These are phyloP conservation scores for Achlya hypogyna DNA, from an alignment of 352 stramenopile genomes.

Conservation along the genomic window DNA sequence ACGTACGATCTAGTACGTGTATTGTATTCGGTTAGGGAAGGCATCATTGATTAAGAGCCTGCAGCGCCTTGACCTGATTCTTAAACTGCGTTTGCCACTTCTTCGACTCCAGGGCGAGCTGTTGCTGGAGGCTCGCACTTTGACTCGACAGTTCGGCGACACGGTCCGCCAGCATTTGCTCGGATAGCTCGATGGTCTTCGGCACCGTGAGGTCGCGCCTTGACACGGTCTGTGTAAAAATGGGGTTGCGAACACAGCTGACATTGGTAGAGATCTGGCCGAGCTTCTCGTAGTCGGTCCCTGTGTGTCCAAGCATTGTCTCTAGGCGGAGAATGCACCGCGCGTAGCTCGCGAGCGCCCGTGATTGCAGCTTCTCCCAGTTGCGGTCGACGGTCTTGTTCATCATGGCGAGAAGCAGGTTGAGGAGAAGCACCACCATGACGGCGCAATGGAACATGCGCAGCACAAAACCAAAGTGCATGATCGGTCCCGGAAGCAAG, in stretches of 20 bases:
- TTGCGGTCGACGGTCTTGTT: conserved; percentile 19
- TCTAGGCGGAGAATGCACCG: conserved; percentile 9
- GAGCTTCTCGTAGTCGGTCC: not conserved
- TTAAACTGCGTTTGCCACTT: too few species aligned
- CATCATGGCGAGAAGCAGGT: conserved; percentile 13
- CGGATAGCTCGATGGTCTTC: too few species aligned
- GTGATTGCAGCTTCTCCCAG: not conserved
- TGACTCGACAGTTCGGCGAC: too few species aligned
- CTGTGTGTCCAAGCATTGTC: not conserved
- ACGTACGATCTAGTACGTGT: too few species aligned
- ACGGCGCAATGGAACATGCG: conserved; percentile 6
- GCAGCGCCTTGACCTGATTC: too few species aligned
- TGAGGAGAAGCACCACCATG: conserved; percentile 6
- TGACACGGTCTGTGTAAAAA: not conserved
- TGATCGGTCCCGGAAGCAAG: not conserved
- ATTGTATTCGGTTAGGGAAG: too few species aligned
- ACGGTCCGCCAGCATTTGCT: too few species aligned
- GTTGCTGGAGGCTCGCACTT: too few species aligned
- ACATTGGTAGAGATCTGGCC: not conserved
- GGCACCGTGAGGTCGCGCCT: not conserved
- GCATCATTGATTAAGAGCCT: too few species aligned
- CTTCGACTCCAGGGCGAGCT: too few species aligned
- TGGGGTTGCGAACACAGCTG: not conserved
- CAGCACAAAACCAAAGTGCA: not conserved
- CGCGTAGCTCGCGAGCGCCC: conserved; percentile 13